phyloP scores from a whole-genome alignment of 768 basidiomycete species.

The Suillus hirtellus region DNA sequence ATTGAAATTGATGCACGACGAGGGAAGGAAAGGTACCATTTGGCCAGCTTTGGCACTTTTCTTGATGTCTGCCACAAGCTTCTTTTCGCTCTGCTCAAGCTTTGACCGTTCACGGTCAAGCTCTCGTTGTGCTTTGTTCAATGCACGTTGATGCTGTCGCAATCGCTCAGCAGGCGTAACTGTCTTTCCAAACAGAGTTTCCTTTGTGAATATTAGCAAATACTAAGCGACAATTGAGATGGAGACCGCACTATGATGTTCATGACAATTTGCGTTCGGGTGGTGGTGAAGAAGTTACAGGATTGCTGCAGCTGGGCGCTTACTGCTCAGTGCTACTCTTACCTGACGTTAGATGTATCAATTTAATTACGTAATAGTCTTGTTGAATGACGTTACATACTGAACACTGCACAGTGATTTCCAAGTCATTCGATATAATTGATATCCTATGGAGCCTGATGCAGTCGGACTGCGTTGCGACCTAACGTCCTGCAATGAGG shows the following conservation, averaged over 20 bases:
- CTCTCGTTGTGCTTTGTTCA: slow-evolving; percentile 97
- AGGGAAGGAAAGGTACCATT: slow-evolving; percentile 56
- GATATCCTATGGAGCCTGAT: slow-evolving; percentile 42
- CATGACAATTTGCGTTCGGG: slow-evolving; percentile 45
- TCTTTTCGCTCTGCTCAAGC: slow-evolving; percentile 96
- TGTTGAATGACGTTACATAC: too few relatives aligned
- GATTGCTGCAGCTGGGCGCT: neutral
- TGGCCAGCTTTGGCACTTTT: slow-evolving; percentile 95
- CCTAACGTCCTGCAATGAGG: slow-evolving; percentile 52
- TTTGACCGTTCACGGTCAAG: slow-evolving; percentile 94
- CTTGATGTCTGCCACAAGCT: slow-evolving; percentile 93
- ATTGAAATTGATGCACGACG: slow-evolving; percentile 18
- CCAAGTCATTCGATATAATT: neutral
- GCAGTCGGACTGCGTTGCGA: slow-evolving; percentile 68
- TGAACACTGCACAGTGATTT: too few relatives aligned
- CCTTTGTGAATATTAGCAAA: slow-evolving; percentile 49
- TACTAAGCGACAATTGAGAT: neutral
- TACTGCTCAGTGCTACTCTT: too few relatives aligned
- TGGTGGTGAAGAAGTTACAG: slow-evolving; percentile 1
- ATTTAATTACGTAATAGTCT: neutral
- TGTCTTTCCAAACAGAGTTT: slow-evolving; percentile 91
- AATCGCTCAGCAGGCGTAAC: slow-evolving; percentile 96
- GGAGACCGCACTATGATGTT: slow-evolving; percentile 64
- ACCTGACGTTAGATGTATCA: neutral
- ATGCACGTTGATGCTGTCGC: slow-evolving; percentile 93